Evolutionary conservation across 2,329 filamentous ascomycete species (phyloP).

Genomic region (Lachnellula subtilissima): DNA sequence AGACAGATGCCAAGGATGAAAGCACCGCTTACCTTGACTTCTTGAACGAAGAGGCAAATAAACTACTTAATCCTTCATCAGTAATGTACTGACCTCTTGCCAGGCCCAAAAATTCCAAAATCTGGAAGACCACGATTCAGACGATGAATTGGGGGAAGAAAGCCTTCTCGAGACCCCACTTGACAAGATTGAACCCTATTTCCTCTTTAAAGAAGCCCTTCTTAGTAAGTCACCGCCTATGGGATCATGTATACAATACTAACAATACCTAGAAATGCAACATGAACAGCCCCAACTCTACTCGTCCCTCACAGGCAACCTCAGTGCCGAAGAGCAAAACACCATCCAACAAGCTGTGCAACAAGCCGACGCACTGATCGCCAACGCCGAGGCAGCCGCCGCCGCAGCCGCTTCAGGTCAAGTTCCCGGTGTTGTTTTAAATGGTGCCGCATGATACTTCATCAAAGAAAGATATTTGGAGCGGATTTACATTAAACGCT

Average conservation of each 20-base stretch:
- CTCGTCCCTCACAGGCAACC: conserved; percentile 68
- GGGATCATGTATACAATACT: conserved; percentile 5
- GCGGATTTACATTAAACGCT: conserved; percentile 19
- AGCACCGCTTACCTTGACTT: conserved; percentile 94
- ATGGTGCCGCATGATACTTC: conserved; percentile 23
- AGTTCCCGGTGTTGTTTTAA: conserved; percentile 16
- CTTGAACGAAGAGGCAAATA: conserved; percentile 76
- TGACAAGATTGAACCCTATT: conserved; percentile 92
- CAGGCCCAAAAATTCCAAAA: conserved; percentile 80
- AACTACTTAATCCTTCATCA: neutral
- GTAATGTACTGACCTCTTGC: conserved; percentile 6
- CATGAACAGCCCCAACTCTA: conserved; percentile 89
- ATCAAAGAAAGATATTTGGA: conserved; percentile 4
- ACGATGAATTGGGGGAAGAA: conserved; percentile 88
- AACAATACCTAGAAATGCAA: conserved; percentile 63
- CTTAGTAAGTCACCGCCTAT: conserved; percentile 57
- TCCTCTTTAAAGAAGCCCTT: conserved; percentile 77
- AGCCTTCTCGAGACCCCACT: conserved; percentile 90
- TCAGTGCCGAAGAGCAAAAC: conserved; percentile 74
- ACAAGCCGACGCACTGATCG: conserved; percentile 28
- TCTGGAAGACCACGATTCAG: conserved; percentile 63
- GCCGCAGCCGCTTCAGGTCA: conserved; percentile 18
- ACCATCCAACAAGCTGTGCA: conserved; percentile 71
- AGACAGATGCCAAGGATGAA: conserved; percentile 73
- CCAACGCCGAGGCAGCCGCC: conserved; percentile 18